Evolutionary conservation across 2,329 filamentous ascomycete genomes (phyloP).

Genomic region (Mycosphaerella sp.): DNA sequence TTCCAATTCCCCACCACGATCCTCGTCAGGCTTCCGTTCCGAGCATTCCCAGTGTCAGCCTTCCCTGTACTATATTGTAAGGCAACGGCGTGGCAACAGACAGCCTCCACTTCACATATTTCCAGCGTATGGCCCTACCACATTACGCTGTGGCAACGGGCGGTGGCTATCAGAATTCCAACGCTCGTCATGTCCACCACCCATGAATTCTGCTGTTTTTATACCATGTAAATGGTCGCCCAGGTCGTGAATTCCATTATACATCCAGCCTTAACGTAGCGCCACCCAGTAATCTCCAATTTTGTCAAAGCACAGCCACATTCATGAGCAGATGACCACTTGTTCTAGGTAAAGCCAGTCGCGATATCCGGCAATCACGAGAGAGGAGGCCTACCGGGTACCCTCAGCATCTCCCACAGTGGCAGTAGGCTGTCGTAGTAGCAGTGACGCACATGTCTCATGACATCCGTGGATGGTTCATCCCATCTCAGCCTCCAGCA

Average conservation of each 20-base stretch:
- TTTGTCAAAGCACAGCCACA: background rate
- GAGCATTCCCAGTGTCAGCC: background rate
- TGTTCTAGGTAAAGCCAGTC: background rate
- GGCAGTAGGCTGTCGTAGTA: background rate
- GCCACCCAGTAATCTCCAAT: background rate
- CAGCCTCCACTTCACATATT: too few relatives aligned
- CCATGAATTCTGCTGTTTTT: too few relatives aligned
- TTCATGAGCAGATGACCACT: background rate
- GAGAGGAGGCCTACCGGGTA: too few relatives aligned
- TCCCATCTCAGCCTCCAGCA: conserved; percentile 33
- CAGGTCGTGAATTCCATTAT: background rate
- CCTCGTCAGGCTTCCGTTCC: background rate
- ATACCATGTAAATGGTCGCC: background rate
- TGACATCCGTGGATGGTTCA: conserved; percentile 7
- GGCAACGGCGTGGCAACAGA: too few relatives aligned
- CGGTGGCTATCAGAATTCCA: too few relatives aligned
- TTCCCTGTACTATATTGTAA: background rate
- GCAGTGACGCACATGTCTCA: background rate
- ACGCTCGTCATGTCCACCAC: too few relatives aligned
- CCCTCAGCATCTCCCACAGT: background rate
- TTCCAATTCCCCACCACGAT: background rate
- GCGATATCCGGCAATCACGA: background rate
- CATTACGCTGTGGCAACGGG: too few relatives aligned
- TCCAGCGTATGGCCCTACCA: too few relatives aligned
- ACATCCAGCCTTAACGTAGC: too few relatives aligned